phyloP scores from a whole-genome alignment of 352 stramenopile species.

The Globisporangium uncinulatum region DNA sequence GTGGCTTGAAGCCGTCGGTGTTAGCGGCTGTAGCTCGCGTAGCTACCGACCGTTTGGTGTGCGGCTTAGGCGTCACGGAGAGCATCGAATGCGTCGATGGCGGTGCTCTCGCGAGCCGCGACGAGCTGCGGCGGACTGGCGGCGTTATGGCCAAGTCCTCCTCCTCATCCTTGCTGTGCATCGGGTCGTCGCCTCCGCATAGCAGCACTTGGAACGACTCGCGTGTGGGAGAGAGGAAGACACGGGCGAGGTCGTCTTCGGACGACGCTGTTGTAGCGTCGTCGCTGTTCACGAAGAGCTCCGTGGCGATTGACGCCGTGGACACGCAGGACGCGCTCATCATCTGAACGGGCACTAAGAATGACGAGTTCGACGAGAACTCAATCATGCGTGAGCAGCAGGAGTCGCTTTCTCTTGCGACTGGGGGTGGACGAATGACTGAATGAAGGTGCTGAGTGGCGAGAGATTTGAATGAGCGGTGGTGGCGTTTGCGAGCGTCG shows the following conservation, averaged over 20 bases:
- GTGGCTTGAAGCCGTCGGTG: not conserved
- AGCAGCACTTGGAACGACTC: constrained; percentile 11
- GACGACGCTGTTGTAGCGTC: not conserved
- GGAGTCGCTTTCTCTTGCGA: not conserved
- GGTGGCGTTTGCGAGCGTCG: not conserved
- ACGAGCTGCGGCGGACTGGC: not conserved
- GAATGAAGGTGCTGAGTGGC: not conserved
- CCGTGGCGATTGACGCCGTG: not conserved
- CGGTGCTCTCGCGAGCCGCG: not conserved
- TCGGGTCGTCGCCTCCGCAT: constrained; percentile 3
- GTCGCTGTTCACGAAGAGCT: not conserved
- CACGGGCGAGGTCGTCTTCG: not conserved
- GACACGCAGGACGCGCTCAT: not conserved
- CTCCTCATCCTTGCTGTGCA: constrained; percentile 1
- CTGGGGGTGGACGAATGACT: no score
- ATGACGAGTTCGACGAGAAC: constrained; percentile 4
- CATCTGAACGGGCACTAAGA: not conserved
- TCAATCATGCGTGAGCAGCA: not conserved
- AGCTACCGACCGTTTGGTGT: not conserved
- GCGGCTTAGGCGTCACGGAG: not conserved
- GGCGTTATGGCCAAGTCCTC: constrained; percentile 2
- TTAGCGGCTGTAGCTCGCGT: not conserved
- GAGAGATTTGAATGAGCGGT: not conserved
- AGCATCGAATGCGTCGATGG: not conserved
- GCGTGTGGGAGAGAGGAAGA: constrained; percentile 8